These are phyloP conservation scores for Acorus gramineus DNA, from an alignment of 106 monocot genomes.

Conservation along the genomic window DNA sequence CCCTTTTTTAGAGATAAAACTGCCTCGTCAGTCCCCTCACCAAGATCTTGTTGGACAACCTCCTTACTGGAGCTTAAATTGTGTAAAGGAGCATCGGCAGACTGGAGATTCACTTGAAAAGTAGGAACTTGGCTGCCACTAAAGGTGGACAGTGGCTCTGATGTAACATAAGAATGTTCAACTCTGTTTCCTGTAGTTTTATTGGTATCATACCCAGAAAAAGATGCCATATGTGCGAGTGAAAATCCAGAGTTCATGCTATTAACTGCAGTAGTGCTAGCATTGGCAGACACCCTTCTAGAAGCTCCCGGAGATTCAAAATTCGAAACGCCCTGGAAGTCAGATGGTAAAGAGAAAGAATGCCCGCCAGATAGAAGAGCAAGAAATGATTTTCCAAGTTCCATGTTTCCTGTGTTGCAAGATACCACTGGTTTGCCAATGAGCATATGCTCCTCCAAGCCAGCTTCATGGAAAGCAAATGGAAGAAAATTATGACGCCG, in stretches of 20 bases:
- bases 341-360: slow-evolving; percentile 14
- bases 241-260: slow-evolving; percentile 15
- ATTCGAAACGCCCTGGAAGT: slow-evolving; percentile 14
- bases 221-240: slow-evolving; percentile 8
- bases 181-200: slow-evolving; percentile 11
- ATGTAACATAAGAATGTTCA: slow-evolving; percentile 14
- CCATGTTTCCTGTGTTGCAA: slow-evolving; percentile 19
- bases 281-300: slow-evolving; percentile 16
- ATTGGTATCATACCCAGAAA: slow-evolving; percentile 12
- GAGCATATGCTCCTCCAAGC: slow-evolving; percentile 1
- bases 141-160: slow-evolving; percentile 7
- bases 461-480: slow-evolving; percentile 14
- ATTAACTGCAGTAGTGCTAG: slow-evolving; percentile 7
- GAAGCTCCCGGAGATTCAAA: slow-evolving; percentile 2
- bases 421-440: slow-evolving; percentile 25
- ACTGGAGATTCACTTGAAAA: slow-evolving; percentile 14
- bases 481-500: slow-evolving; percentile 12
- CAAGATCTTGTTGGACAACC: slow-evolving; percentile 10
- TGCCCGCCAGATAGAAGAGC: slow-evolving; percentile 36
- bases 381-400: slow-evolving; percentile 28
- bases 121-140: slow-evolving; percentile 2
- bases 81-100: slow-evolving; percentile 12
- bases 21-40: slow-evolving; percentile 1
- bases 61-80: slow-evolving; percentile 11
- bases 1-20: slow-evolving; percentile 1